phyloP scores from a whole-genome alignment of 495 filamentous ascomycete genomes.

The Penicillium salamii region DNA sequence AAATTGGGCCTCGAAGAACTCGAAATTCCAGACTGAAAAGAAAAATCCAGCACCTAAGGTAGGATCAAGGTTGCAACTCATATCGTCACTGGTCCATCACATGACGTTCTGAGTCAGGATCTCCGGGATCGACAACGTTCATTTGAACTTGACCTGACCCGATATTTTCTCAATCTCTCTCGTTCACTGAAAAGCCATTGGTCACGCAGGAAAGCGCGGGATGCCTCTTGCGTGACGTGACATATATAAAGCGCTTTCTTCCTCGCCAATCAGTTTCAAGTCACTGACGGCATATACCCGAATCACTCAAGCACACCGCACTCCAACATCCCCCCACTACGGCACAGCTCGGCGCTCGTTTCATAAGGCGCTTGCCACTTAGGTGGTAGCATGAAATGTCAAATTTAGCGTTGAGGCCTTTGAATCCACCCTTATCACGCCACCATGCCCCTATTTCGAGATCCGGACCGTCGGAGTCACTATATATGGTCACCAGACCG shows the following conservation, averaged over 20 bases:
- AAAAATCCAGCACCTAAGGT: too few relatives aligned
- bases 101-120: slow-evolving; percentile 12
- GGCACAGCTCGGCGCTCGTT: slow-evolving; percentile 13
- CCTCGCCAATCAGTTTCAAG: slow-evolving; percentile 16
- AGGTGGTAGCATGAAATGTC: slow-evolving; percentile 21
- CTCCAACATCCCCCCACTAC: slow-evolving; percentile 19
- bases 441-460: slow-evolving; percentile 43
- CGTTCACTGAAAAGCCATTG: not conserved
- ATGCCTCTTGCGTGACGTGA: not conserved
- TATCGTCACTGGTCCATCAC: slow-evolving; percentile 10
- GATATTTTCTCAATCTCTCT: slow-evolving; percentile 1
- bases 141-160: not conserved
- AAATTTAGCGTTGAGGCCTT: slow-evolving; percentile 9
- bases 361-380: slow-evolving; percentile 20
- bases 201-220: not conserved
- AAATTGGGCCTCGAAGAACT: too few relatives aligned
- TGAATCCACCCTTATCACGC: slow-evolving; percentile 14
- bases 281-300: slow-evolving; percentile 14
- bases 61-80: not conserved
- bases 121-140: slow-evolving; percentile 7
- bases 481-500: slow-evolving; percentile 30
- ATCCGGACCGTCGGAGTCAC: slow-evolving; percentile 35
- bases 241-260: slow-evolving; percentile 10
- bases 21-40: too few relatives aligned
- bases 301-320: slow-evolving; percentile 26